phyloP scores from a whole-genome alignment of 495 filamentous ascomycete genomes.

The Annulohypoxylon stygium region DNA sequence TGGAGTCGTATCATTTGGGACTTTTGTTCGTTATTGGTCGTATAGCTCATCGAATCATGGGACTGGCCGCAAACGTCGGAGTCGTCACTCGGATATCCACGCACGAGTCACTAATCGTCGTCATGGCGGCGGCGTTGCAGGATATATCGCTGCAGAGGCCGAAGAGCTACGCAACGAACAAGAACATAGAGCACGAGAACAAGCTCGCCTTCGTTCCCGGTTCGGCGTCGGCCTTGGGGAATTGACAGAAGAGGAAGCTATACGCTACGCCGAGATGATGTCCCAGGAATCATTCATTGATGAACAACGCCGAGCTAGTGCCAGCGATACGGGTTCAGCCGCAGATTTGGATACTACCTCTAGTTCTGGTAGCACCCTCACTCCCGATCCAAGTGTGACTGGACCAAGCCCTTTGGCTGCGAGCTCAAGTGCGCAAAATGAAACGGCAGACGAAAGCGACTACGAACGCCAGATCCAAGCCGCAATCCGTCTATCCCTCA shows the following conservation, averaged over 20 bases:
- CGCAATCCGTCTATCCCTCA: slow-evolving; percentile 81
- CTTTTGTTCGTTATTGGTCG: slow-evolving; percentile 90
- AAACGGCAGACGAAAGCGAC: slow-evolving; percentile 67
- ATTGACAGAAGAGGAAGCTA: slow-evolving; percentile 85
- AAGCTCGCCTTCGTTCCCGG: slow-evolving; percentile 78
- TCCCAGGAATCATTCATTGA: slow-evolving; percentile 83
- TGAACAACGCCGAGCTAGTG: slow-evolving; percentile 66
- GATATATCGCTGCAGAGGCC: slow-evolving; percentile 86
- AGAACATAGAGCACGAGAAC: slow-evolving; percentile 63
- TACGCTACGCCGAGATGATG: slow-evolving; percentile 89
- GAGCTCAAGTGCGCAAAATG: slow-evolving; percentile 57
- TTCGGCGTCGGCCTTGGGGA: slow-evolving; percentile 86
- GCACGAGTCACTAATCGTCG: slow-evolving; percentile 56
- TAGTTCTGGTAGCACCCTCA: slow-evolving; percentile 63
- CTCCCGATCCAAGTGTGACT: slow-evolving; percentile 63
- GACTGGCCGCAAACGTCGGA: slow-evolving; percentile 60
- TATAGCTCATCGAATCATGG: slow-evolving; percentile 77
- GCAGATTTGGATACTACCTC: slow-evolving; percentile 65
- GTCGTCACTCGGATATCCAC: slow-evolving; percentile 60
- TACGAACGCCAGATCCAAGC: slow-evolving; percentile 82
- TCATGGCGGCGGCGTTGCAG: slow-evolving; percentile 60
- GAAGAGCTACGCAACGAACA: slow-evolving; percentile 83
- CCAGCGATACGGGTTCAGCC: slow-evolving; percentile 64
- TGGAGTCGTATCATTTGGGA: slow-evolving; percentile 90
- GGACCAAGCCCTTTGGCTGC: slow-evolving; percentile 55